These are phyloP conservation scores for Mitragyna speciosa DNA, from an alignment of 257 asterid species.

Conservation along the genomic window DNA sequence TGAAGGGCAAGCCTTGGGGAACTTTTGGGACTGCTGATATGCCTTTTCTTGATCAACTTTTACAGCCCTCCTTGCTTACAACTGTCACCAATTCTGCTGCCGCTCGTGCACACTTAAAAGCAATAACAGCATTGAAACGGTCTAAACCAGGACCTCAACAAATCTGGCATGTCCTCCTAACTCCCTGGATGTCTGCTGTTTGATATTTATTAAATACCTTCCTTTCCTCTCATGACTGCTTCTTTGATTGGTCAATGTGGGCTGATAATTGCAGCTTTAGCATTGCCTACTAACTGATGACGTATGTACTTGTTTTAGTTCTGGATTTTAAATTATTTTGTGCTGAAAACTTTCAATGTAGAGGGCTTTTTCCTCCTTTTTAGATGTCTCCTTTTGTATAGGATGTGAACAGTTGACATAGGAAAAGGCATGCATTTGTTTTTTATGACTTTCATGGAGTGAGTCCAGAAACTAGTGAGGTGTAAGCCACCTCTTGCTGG, in stretches of 20 bases:
- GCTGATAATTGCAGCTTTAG: background rate
- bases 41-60: slow-evolving; percentile 92
- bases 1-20: slow-evolving; percentile 91
- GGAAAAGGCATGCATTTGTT: no score
- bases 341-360: background rate
- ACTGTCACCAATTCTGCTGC: slow-evolving; percentile 94
- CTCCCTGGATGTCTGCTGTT: slow-evolving; percentile 23
- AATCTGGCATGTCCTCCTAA: slow-evolving; percentile 58
- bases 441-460: background rate
- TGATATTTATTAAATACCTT: slow-evolving; percentile 10
- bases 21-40: slow-evolving; percentile 80
- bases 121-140: slow-evolving; percentile 92
- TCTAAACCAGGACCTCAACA: slow-evolving; percentile 74
- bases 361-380: background rate
- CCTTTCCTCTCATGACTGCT: slow-evolving; percentile 15
- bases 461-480: background rate
- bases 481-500: background rate
- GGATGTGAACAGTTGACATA: background rate
- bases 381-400: background rate
- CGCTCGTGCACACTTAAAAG: slow-evolving; percentile 92
- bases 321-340: background rate
- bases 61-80: slow-evolving; percentile 94
- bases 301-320: background rate
- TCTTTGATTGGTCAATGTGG: background rate
- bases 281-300: background rate